Percentiles rank a stretch among this genome's conserved stretches.
Conservation (phyloP, 805 yeast species). For the Candida chauliodis region DNA sequence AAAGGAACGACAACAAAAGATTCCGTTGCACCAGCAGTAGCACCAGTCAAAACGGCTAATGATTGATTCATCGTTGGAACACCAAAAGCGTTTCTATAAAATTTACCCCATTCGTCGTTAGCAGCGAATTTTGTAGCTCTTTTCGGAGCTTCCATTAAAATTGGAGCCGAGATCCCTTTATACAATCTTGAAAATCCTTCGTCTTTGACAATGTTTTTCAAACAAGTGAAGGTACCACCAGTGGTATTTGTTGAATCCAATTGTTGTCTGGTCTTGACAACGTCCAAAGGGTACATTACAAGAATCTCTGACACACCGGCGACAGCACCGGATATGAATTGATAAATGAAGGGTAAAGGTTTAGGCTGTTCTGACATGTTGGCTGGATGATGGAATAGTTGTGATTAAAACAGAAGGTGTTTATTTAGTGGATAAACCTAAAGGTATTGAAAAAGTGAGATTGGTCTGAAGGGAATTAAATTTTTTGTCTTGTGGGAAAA, state of each 20-base stretch:
- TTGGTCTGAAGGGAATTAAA: too few relatives aligned
- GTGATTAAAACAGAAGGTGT: too few relatives aligned
- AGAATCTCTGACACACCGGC: slow-evolving; percentile 97
- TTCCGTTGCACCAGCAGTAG: slow-evolving; percentile 97
- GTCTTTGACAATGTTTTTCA: slow-evolving; percentile 74
- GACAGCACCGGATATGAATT: slow-evolving; percentile 86
- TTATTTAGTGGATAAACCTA: too few relatives aligned
- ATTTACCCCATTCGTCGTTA: slow-evolving; percentile 91
- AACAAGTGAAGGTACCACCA: slow-evolving; percentile 79
- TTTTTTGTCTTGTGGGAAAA: not conserved
- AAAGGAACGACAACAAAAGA: slow-evolving; percentile 97
- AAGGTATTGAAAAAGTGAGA: not conserved
- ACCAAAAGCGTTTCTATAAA: slow-evolving; percentile 72
- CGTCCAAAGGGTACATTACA: slow-evolving; percentile 95
- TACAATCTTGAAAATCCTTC: slow-evolving; percentile 86
- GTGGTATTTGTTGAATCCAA: slow-evolving; percentile 63
- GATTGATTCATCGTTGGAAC: slow-evolving; percentile 70
- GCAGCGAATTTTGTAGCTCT: slow-evolving; percentile 98
- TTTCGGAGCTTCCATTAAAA: slow-evolving; percentile 98
- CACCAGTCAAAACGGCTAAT: slow-evolving; percentile 88
- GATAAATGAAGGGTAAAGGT: slow-evolving; percentile 80
- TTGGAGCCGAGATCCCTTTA: slow-evolving; percentile 94
- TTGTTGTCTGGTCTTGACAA: slow-evolving; percentile 95
- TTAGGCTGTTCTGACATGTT: slow-evolving; percentile 17
- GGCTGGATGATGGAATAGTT: not conserved